Percentiles rank a stretch among this genome's conserved stretches.
Evolutionary conservation across 805 yeast species (phyloP).

Genomic region (Priceomyces fermenticarens): DNA sequence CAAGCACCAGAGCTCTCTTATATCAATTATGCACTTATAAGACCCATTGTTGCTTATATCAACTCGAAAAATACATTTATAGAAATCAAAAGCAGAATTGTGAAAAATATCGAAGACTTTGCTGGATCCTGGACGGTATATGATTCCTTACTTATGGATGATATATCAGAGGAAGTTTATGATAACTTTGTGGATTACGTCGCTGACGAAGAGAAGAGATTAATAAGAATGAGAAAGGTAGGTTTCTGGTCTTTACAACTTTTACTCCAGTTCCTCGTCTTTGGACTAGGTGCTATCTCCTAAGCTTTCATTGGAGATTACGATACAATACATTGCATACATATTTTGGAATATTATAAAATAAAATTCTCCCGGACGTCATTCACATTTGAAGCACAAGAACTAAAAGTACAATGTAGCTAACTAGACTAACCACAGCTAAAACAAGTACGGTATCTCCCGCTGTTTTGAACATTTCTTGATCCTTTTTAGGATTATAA

Average conservation of each 20-base stretch:
- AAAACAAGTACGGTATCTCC: constrained; percentile 60
- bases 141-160: constrained; percentile 89
- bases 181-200: constrained; percentile 88
- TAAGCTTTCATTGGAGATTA: background rate
- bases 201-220: constrained; percentile 77
- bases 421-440: constrained; percentile 45
- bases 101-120: constrained; percentile 76
- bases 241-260: constrained; percentile 93
- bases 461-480: constrained; percentile 52
- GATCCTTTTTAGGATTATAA: constrained; percentile 34
- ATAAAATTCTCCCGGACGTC: background rate
- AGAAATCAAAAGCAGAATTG: constrained; percentile 79
- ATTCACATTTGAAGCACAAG: constrained; percentile 44
- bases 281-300: constrained; percentile 68
- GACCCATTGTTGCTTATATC: constrained; percentile 95
- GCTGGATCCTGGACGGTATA: constrained; percentile 96
- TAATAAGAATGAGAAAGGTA: constrained; percentile 71
- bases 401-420: constrained; percentile 51
- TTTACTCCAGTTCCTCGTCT: constrained; percentile 72
- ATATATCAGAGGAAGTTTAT: constrained; percentile 82
- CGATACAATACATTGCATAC: background rate
- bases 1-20: constrained; percentile 87
- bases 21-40: constrained; percentile 82
- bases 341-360: background rate
- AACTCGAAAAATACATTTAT: constrained; percentile 87